phyloP scores from a whole-genome alignment of 345 rosid species.

The Leavenworthia alabamica region DNA sequence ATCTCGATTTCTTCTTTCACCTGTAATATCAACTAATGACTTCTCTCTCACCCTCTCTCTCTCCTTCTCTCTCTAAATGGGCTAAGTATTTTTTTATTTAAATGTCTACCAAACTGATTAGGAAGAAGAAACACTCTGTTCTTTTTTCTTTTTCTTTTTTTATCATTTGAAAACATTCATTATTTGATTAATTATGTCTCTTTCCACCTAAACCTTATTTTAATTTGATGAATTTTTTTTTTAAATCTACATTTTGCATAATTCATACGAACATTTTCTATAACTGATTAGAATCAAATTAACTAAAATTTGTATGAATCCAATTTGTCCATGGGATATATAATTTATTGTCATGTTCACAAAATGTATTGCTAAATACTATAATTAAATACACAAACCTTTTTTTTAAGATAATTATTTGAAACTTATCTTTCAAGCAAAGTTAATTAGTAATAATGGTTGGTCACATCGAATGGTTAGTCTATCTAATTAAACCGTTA shows the following conservation, averaged over 20 bases:
- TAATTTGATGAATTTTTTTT: background rate
- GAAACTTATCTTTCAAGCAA: conserved; percentile 29
- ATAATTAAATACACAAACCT: background rate
- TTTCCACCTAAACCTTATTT: conserved; percentile 16
- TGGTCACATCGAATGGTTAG: conserved; percentile 22
- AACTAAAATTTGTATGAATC: background rate
- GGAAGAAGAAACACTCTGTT: conserved; percentile 25
- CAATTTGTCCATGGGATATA: background rate
- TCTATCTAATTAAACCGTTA: conserved; percentile 15
- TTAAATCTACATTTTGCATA: background rate
- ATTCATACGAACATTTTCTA: background rate
- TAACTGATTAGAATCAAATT: background rate
- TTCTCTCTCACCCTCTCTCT: conserved; percentile 21
- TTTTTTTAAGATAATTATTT: background rate
- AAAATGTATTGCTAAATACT: background rate
- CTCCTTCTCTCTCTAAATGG: conserved; percentile 23
- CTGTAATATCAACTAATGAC: conserved; percentile 30
- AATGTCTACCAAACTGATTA: conserved; percentile 25
- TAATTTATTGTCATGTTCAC: background rate
- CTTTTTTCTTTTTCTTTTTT: background rate
- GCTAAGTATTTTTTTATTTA: conserved; percentile 15
- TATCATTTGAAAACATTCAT: background rate
- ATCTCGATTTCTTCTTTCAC: conserved; percentile 18
- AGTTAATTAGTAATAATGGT: conserved; percentile 9
- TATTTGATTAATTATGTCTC: background rate